A percentile compares a stretch with the other conserved stretches of the same genome.
Conservation (phyloP, 345 rosid species). For the Boechera divaricarpa region DNA sequence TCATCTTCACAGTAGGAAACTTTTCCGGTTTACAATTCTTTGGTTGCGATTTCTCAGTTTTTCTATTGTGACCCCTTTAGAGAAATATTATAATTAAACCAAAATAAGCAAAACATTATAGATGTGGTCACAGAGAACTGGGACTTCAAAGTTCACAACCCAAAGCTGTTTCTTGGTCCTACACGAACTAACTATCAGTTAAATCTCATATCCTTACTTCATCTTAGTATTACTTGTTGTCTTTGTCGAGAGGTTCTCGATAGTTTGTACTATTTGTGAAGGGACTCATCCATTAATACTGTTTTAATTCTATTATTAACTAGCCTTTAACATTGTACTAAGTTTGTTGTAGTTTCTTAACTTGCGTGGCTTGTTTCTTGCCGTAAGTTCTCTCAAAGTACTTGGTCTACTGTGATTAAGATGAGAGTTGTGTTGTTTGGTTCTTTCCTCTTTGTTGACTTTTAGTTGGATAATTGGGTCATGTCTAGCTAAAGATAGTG, state of each 20-base stretch:
- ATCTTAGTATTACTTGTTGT: not conserved
- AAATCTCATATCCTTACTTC: constrained; percentile 7
- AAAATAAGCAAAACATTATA: constrained; percentile 12
- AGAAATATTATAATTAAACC: not conserved
- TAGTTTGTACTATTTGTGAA: constrained; percentile 16
- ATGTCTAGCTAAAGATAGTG: not conserved
- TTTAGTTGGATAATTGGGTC: constrained; percentile 25
- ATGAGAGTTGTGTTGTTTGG: constrained; percentile 5
- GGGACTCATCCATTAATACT: constrained; percentile 26
- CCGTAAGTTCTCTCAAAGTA: constrained; percentile 13
- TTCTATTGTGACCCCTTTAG: not conserved
- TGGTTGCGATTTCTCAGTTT: too few relatives aligned
- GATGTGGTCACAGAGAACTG: constrained; percentile 16
- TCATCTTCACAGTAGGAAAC: too few relatives aligned
- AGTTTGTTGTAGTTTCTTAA: constrained; percentile 32
- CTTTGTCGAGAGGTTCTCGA: constrained; percentile 31
- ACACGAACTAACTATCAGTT: constrained; percentile 30
- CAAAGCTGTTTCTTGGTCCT: constrained; percentile 33
- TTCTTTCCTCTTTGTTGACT: constrained; percentile 32
- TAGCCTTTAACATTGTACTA: constrained; percentile 27
- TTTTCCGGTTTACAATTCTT: too few relatives aligned
- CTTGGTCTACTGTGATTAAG: constrained; percentile 27
- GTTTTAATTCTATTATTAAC: constrained; percentile 22
- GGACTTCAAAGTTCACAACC: constrained; percentile 15
- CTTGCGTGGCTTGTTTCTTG: constrained; percentile 38